phyloP scores from a whole-genome alignment of 768 basidiomycete genomes.

The Russula foetens region DNA sequence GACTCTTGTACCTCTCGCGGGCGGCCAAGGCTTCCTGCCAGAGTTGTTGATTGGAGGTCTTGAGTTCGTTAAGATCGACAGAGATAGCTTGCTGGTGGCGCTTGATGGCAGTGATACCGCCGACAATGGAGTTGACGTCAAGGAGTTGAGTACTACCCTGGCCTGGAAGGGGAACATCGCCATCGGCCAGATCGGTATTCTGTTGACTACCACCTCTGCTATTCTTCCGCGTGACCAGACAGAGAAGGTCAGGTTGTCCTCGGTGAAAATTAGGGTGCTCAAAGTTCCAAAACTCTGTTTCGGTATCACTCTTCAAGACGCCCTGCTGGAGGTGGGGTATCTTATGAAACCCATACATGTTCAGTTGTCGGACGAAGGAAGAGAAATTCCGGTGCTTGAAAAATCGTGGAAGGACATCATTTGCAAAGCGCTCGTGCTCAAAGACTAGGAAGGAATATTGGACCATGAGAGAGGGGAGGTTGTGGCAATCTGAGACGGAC shows the following conservation, averaged over 20 bases:
- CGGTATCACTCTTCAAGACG: slow-evolving; percentile 74
- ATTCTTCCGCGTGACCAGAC: slow-evolving; percentile 82
- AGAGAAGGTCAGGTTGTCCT: slow-evolving; percentile 81
- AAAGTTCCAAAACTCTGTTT: slow-evolving; percentile 87
- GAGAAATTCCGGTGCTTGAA: slow-evolving; percentile 98
- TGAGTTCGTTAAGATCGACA: slow-evolving; percentile 79
- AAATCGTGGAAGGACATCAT: slow-evolving; percentile 84
- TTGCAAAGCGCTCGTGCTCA: slow-evolving; percentile 85
- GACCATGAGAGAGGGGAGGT: slow-evolving; percentile 4
- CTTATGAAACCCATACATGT: slow-evolving; percentile 95
- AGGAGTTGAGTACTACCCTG: slow-evolving; percentile 44
- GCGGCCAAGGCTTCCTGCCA: slow-evolving; percentile 87
- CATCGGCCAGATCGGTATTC: slow-evolving; percentile 7
- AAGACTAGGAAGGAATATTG: slow-evolving; percentile 46
- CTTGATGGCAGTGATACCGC: slow-evolving; percentile 79
- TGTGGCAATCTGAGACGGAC: slow-evolving; percentile 32
- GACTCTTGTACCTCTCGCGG: slow-evolving; percentile 77
- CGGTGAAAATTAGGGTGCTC: slow-evolving; percentile 83
- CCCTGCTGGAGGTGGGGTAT: slow-evolving; percentile 96
- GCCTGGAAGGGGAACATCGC: slow-evolving; percentile 19
- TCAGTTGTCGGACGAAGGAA: slow-evolving; percentile 86
- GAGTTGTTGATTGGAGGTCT: slow-evolving; percentile 78
- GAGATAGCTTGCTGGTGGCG: slow-evolving; percentile 91
- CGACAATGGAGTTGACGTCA: slow-evolving; percentile 73
- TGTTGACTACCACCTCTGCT: slow-evolving; percentile 14